These are phyloP conservation scores for Globisporangium parvum DNA, from an alignment of 352 stramenopile species.

Conservation along the genomic window DNA sequence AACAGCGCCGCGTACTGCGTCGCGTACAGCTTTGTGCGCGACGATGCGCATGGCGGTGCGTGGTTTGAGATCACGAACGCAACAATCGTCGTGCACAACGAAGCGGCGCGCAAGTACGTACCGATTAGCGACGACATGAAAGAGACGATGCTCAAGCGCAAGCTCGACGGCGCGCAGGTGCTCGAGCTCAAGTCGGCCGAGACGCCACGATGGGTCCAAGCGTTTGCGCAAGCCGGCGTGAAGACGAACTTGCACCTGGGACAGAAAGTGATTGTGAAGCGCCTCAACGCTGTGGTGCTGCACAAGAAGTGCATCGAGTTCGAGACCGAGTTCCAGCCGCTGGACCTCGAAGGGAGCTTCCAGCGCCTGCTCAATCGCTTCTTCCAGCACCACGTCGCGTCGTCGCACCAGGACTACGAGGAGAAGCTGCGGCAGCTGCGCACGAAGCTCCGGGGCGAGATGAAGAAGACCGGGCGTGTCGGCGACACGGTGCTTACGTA, in stretches of 20 bases:
- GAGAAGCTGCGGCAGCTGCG: slow-evolving; percentile 33
- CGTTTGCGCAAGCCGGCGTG: slow-evolving; percentile 38
- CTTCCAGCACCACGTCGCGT: slow-evolving; percentile 37
- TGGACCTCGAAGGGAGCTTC: slow-evolving; percentile 67
- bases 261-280: slow-evolving; percentile 52
- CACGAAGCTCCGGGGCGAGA: slow-evolving; percentile 36
- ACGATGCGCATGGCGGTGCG: slow-evolving; percentile 21
- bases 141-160: slow-evolving; percentile 32
- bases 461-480: slow-evolving; percentile 46
- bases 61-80: slow-evolving; percentile 62
- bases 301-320: slow-evolving; percentile 60
- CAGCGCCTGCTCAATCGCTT: slow-evolving; percentile 60
- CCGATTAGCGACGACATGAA: slow-evolving; percentile 23
- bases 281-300: slow-evolving; percentile 42
- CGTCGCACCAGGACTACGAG: slow-evolving; percentile 34
- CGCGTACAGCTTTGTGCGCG: slow-evolving; percentile 37
- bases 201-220: slow-evolving; percentile 50
- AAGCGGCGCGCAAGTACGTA: slow-evolving; percentile 21
- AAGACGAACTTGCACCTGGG: slow-evolving; percentile 42
- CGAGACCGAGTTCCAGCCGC: slow-evolving; percentile 46
- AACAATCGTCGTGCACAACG: slow-evolving; percentile 28
- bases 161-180: slow-evolving; percentile 22
- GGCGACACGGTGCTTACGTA: slow-evolving; percentile 55
- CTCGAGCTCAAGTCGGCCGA: slow-evolving; percentile 54
- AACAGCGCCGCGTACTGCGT: slow-evolving; percentile 31